Base-by-base conservation (phyloP, 805 yeast genomes). In the Monosporozyma siamensis region DNA sequence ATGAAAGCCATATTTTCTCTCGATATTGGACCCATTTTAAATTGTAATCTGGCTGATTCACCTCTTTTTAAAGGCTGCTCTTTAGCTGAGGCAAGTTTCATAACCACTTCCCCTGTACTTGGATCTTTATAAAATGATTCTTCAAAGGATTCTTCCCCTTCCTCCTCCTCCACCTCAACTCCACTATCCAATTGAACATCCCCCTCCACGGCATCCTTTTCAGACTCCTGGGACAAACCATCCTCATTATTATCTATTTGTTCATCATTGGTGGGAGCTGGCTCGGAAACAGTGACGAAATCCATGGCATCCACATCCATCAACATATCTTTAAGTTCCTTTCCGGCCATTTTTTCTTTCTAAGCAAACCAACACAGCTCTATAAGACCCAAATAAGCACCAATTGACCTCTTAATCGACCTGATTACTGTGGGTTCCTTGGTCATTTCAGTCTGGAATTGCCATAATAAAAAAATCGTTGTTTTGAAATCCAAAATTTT, bases 11-110 rank as follows among this genome's bases (percentile, higher is more conserved):
- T 50, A 20, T 73, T 74, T 27, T 64, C 57, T 14, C 66, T 64
- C 6, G 58, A 68, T 42, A 55, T 58, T 24, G 65, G 76, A 48
- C 79, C 77, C 55, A 63, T 60, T 64, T 64, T 68, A 60, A 64
- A 79, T 51, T 58, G 71, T 48, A 64, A 65, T 14, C 45, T 43
- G 7, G 49, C 52, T n/a, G 23, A 39, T 11, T 49, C 47, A 8
- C 30, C 47, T 8, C 25, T 24, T 11, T 18, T 25, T 15, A 54
- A 39, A 8, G 58, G 58, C 34, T 44, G 42, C 11, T 50, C 34
- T 9, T 40, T 24, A 5, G 39, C 27, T 4, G 37, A 41, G 12
- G 56, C 44, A 22, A 56, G 38, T n/a, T 49, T 43, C 38, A 51
- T 42, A 34, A 54, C 39, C 7, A 51, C 44, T 14, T 51, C 61